phyloP scores from a whole-genome alignment of 768 basidiomycete species.

The Trametes cubensis region DNA sequence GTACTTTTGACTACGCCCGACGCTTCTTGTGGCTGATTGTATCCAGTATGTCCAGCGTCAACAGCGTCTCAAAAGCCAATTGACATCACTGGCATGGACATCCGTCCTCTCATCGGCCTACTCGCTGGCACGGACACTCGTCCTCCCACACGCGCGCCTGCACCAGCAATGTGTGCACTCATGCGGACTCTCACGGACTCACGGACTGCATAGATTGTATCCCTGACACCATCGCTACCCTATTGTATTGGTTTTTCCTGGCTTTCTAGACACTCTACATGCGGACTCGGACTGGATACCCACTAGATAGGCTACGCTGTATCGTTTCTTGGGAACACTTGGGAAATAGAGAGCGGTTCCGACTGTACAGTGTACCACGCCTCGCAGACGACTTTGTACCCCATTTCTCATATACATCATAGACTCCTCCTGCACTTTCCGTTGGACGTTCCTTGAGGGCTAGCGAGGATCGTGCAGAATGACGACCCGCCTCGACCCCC shows the following conservation, averaged over 20 bases:
- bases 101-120: neutral
- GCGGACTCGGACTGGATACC: constrained; percentile 9
- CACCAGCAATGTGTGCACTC: constrained; percentile 7
- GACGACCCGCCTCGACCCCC: constrained; percentile 23
- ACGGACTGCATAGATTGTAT: constrained; percentile 5
- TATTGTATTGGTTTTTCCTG: neutral
- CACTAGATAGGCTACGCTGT: neutral
- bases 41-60: constrained; percentile 19
- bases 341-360: constrained; percentile 19
- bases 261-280: neutral
- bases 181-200: constrained; percentile 7
- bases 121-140: neutral
- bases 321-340: constrained; percentile 1
- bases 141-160: neutral
- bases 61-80: constrained; percentile 20
- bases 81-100: neutral
- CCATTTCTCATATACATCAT: constrained; percentile 13
- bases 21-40: constrained; percentile 7
- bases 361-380: constrained; percentile 1
- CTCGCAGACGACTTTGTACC: constrained; percentile 9
- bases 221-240: neutral
- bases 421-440: neutral
- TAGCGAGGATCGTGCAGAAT: constrained; percentile 21
- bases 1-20: constrained; percentile 5
- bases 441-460: constrained; percentile 12